Evolutionary conservation across 2,329 filamentous ascomycete species (phyloP), one percentile per base, ranked within the genome.

Genomic region (Biscogniauxia sp.): DNA sequence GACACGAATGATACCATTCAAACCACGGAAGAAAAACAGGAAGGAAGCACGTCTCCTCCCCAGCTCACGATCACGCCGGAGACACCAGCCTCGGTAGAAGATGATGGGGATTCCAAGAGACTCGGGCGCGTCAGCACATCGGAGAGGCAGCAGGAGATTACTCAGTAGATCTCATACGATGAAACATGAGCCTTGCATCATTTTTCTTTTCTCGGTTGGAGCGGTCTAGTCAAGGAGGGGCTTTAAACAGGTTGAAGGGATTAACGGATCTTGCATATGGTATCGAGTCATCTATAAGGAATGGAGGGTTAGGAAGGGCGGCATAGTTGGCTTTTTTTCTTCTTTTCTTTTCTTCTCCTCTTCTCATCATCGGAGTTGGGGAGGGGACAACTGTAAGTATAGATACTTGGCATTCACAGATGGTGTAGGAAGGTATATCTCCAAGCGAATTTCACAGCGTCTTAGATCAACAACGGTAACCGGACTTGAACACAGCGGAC

Each of bases 41-140:
- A 61, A 59, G 68, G 62, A 17, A 61, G 56, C 20, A 56, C 71
- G 5, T 53, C 70, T n/a, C 70, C 79, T 0, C 81, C 82, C 0
- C 73, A 80, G 49, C 67, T 84, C 0, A 78, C 77, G 50, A 67
- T 84, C n/a, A 84, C 82, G 0, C 80, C 81, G 0, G 81, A 78
- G 17, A 84, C 82, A 0, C 81, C 82, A 2, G 74, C 73, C 0
- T 70, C 75, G 0, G 61, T 63, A 0, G 74, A 77, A 2, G 74
- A 68, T 11, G 70, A 73, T 6, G 64, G 74, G 2, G 77, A 79
- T 53, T 72, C 73, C 3, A 84, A 84, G 71, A 77, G 77, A 58
- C 72, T 82, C 5, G 79, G 78, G 6, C 72, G 75, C 54, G 70
- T 78, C 5, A 72, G 70, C n/a, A 66, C 76, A 13, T 68, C 75